phyloP scores from a whole-genome alignment of 805 yeast species.

The Wickerhamiella azymoides region DNA sequence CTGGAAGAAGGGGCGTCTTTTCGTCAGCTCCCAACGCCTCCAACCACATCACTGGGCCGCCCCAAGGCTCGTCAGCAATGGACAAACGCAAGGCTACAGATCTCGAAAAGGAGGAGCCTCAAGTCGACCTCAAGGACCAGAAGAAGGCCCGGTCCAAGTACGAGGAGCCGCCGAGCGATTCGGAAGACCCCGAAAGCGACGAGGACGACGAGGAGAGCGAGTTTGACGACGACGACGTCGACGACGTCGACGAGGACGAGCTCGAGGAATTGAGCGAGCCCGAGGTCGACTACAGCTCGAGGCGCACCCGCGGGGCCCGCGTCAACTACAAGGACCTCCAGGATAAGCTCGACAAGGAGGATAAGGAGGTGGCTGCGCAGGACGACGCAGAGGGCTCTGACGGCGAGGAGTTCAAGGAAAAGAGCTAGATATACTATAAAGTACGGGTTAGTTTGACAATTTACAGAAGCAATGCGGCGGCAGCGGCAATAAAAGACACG shows the following conservation, averaged over 20 bases:
- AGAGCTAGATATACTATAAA: neutral
- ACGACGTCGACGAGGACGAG: constrained; percentile 22
- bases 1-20: too few species aligned
- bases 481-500: neutral
- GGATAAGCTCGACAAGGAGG: constrained; percentile 46
- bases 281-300: constrained; percentile 66
- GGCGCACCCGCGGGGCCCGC: constrained; percentile 56
- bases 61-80: neutral
- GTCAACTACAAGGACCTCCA: constrained; percentile 78
- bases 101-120: neutral
- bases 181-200: constrained; percentile 28
- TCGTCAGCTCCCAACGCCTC: too few species aligned
- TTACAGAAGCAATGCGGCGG: constrained; percentile 3
- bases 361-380: constrained; percentile 34
- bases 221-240: constrained; percentile 24
- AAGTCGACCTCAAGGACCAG: constrained; percentile 13
- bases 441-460: neutral
- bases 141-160: constrained; percentile 29
- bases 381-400: constrained; percentile 30
- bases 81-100: constrained; percentile 8
- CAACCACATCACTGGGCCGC: too few species aligned
- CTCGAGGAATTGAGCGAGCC: constrained; percentile 41
- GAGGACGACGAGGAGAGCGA: constrained; percentile 61
- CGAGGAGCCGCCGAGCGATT: constrained; percentile 27
- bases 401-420: constrained; percentile 27